Base-by-base conservation (phyloP, 176 grass and related monocot genomes). In the Tuctoria greenei region DNA sequence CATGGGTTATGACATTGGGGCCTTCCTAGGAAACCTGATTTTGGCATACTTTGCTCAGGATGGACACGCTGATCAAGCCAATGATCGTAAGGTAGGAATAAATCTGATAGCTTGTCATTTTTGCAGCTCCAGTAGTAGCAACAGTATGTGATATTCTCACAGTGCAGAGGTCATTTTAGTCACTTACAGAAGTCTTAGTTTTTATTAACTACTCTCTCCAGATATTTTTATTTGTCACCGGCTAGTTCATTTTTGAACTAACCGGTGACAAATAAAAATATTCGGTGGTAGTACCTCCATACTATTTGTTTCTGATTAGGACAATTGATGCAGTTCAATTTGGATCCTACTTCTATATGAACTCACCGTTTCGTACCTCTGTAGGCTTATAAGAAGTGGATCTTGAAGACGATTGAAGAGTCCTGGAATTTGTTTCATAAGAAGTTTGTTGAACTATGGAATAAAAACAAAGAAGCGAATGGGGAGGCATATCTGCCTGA, bases 1-100 rank as follows among this genome's bases (percentile, higher is more conserved):
- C 15, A 99, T 99, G 89, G 95, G 95, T 34, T 99, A 67, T 40
- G 91, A 99, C 65, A 90, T 99, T 79, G 95, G 95, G n/a, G 95
- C 95, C 41, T 98, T 88, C 74, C 78, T 98, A 66, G 95, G 95
- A 66, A 98, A 98, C 28, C 83, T 98, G 72, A 84, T 98, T 81
- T 79, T 98, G 37, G 81, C 95, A 4, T 98, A 90, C 86, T 99
- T 90, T 76, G 78, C 95, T 54, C 95, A 99, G 85, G 85, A 99
- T 62, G 95, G 95, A 38, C 95, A 95, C 59, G 86, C 91, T 84
- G 75, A 87, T 80, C 60, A 90, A 80, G 24, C 78, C 64, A 85
- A 99, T 42, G 87, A 95, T 44, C 89, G 95, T 36, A 72, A 88
- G 63, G 91, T 99, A 92, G 57, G 74, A 74, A 66, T 85, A 3